These are phyloP conservation scores for Diddensiella caesifluorescens DNA, from an alignment of 805 yeast species.

Conservation along the genomic window DNA sequence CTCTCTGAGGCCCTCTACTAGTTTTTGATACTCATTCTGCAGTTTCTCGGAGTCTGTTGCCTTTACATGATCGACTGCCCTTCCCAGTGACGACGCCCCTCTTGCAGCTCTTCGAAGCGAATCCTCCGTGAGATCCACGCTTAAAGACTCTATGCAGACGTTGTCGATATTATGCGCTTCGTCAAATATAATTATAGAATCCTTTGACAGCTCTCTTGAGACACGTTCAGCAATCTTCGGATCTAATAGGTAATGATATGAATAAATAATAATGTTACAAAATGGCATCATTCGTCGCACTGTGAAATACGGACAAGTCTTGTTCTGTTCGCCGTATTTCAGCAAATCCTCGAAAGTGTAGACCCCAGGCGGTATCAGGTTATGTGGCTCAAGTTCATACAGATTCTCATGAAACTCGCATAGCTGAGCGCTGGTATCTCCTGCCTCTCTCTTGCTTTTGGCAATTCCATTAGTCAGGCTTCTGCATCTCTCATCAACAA, in stretches of 20 bases:
- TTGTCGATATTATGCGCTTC: conserved; percentile 99
- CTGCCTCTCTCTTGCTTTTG: conserved; percentile 56
- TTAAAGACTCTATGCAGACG: conserved; percentile 93
- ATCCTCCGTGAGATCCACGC: conserved; percentile 89
- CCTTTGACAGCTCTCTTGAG: conserved; percentile 84
- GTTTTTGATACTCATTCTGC: conserved; percentile 83
- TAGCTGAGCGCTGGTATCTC: conserved; percentile 53
- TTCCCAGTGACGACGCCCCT: conserved; percentile 77
- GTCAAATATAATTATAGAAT: conserved; percentile 90
- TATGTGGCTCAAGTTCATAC: conserved; percentile 79
- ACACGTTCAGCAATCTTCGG: conserved; percentile 97
- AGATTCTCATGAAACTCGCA: conserved; percentile 92
- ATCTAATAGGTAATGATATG: conserved; percentile 92
- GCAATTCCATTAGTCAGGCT: conserved; percentile 89
- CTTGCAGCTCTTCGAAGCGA: conserved; percentile 76
- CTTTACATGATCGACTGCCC: conserved; percentile 80
- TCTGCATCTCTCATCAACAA: conserved; percentile 95
- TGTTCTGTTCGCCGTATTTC: conserved; percentile 68
- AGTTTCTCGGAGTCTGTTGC: conserved; percentile 74
- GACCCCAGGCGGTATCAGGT: conserved; percentile 87
- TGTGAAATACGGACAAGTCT: conserved; percentile 93
- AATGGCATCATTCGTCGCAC: conserved; percentile 93
- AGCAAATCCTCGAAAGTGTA: conserved; percentile 85
- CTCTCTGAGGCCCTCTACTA: conserved; percentile 84
- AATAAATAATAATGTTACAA: conserved; percentile 91